Percentiles rank a stretch among this genome's conserved stretches.
Evolutionary conservation across 257 asterid species (phyloP).

Genomic region (Osmanthus fragrans): DNA sequence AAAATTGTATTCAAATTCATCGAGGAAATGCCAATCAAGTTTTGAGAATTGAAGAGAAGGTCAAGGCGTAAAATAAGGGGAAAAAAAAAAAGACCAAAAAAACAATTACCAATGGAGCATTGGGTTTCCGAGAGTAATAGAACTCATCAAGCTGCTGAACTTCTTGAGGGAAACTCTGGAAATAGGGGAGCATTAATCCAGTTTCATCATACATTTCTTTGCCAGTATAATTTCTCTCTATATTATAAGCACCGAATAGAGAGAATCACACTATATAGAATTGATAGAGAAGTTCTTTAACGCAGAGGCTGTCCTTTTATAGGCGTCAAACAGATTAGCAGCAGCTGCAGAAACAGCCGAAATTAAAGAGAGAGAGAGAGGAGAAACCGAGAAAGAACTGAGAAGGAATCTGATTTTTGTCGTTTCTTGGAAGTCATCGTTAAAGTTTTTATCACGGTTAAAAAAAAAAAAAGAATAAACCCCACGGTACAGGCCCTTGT

Average conservation of each 20-base stretch:
- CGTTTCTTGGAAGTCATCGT: conserved; percentile 31
- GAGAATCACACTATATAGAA: conserved; percentile 2
- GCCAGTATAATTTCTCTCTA: conserved; percentile 18
- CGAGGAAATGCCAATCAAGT: conserved; percentile 9
- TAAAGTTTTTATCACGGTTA: background rate
- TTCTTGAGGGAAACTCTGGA: conserved; percentile 59
- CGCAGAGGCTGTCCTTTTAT: conserved; percentile 38
- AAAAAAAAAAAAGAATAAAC: background rate
- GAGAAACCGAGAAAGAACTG: conserved; percentile 22
- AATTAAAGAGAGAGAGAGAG: conserved; percentile 25
- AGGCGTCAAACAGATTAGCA: conserved; percentile 35
- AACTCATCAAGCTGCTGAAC: conserved; percentile 63
- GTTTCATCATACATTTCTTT: conserved; percentile 72
- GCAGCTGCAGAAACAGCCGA: conserved; percentile 39
- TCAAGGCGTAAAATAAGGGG: background rate
- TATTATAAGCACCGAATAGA: background rate
- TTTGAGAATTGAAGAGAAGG: too few relatives aligned
- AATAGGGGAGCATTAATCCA: conserved; percentile 65
- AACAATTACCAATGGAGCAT: conserved; percentile 53
- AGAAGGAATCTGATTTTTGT: conserved; percentile 54
- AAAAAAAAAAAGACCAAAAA: background rate
- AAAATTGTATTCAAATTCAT: conserved; percentile 14
- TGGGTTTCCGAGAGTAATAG: conserved; percentile 48
- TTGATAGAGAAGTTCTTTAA: conserved; percentile 24
- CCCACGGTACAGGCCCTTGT: too few relatives aligned